Conservation (phyloP, 2,329 filamentous ascomycete species). For the Didymosphaeria variabile region DNA sequence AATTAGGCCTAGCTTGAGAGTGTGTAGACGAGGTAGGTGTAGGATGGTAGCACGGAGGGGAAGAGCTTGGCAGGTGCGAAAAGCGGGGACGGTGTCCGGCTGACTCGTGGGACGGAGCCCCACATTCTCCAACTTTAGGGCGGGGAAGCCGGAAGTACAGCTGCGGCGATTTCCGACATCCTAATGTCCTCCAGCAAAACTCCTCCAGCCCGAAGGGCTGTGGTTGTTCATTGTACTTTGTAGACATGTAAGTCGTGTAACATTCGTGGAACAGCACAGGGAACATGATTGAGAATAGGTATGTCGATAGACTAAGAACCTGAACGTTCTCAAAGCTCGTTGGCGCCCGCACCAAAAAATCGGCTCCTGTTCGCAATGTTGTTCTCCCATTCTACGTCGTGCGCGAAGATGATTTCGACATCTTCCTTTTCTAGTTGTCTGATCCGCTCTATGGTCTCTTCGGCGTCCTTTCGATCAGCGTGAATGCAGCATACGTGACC, state of each 20-base stretch:
- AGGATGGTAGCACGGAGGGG: conserved; percentile 5
- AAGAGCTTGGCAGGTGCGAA: conserved; percentile 8
- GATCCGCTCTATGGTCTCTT: conserved; percentile 56
- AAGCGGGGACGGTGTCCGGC: neutral
- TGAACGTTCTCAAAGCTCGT: neutral
- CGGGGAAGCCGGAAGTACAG: conserved; percentile 3
- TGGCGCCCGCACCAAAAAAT: conserved; percentile 35
- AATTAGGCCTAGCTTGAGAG: conserved; percentile 22
- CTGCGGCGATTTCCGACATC: neutral
- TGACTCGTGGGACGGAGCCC: conserved; percentile 22
- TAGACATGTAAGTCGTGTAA: no score
- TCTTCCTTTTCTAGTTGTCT: conserved; percentile 50
- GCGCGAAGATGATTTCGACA: conserved; percentile 62
- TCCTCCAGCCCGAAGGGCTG: neutral
- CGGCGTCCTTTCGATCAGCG: conserved; percentile 57
- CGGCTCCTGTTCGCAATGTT: conserved; percentile 40
- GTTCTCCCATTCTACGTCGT: conserved; percentile 61
- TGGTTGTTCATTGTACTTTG: no score
- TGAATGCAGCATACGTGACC: conserved; percentile 62
- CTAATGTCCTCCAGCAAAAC: neutral
- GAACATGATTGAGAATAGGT: neutral
- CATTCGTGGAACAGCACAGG: no score
- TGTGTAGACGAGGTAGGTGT: conserved; percentile 9
- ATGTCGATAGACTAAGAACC: neutral
- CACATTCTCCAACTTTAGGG: conserved; percentile 25